Evolutionary conservation across 495 filamentous ascomycete species (phyloP).

Genomic region (Annulohypoxylon maeteangense): DNA sequence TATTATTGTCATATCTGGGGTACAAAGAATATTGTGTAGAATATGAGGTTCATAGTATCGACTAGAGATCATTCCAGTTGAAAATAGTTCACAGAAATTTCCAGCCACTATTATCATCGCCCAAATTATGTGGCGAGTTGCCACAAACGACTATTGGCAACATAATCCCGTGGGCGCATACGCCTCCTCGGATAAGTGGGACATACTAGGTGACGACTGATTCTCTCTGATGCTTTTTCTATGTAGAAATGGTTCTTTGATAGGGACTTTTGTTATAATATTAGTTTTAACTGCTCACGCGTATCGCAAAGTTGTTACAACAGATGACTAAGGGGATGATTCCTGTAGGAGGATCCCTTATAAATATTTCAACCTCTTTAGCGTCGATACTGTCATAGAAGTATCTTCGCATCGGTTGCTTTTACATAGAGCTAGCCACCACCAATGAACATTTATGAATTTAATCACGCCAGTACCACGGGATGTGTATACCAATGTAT

Average conservation of each 20-base stretch:
- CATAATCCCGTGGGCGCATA: slow-evolving; percentile 22
- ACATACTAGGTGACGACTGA: neutral
- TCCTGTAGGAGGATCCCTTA: neutral
- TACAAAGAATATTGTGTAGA: neutral
- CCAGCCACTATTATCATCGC: neutral
- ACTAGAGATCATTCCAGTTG: neutral
- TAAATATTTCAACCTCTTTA: neutral
- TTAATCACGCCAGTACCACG: neutral
- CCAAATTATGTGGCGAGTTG: slow-evolving; percentile 22
- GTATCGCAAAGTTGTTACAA: neutral
- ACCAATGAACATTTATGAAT: neutral
- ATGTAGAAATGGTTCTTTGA: neutral
- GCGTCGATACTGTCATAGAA: neutral
- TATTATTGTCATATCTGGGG: too few species aligned
- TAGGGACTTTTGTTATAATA: too few species aligned
- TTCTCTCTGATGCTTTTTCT: neutral
- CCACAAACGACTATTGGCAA: slow-evolving; percentile 27
- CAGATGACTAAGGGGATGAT: neutral
- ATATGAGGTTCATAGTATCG: neutral
- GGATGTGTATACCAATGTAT: neutral
- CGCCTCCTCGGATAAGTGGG: neutral
- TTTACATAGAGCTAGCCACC: neutral
- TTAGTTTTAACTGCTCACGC: too few species aligned
- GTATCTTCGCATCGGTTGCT: neutral
- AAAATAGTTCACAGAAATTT: neutral